Conservation (phyloP, 2,329 filamentous ascomycete species). For the Colletotrichum sidae region DNA sequence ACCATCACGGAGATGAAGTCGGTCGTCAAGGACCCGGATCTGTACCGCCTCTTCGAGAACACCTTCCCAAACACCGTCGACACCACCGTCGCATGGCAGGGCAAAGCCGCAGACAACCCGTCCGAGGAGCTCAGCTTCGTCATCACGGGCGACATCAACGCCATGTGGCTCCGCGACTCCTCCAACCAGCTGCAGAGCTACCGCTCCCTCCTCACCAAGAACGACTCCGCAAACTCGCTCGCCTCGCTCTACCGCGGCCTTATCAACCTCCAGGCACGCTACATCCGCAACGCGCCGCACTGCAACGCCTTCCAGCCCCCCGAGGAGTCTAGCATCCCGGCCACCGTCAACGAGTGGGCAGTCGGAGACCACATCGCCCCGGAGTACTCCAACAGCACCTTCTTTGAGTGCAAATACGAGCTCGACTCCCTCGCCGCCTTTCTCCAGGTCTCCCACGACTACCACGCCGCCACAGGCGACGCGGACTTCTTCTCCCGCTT, state of each 20-base stretch:
- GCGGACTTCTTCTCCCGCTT: slow-evolving; percentile 78
- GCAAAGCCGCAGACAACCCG: slow-evolving; percentile 64
- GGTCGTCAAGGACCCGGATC: slow-evolving; percentile 80
- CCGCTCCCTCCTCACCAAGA: slow-evolving; percentile 69
- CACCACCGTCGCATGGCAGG: slow-evolving; percentile 78
- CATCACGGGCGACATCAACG: slow-evolving; percentile 89
- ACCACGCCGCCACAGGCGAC: slow-evolving; percentile 79
- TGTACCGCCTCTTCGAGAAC: slow-evolving; percentile 78
- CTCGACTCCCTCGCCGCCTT: slow-evolving; percentile 92
- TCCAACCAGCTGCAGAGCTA: slow-evolving; percentile 84
- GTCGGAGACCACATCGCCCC: slow-evolving; percentile 62
- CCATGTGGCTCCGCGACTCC: slow-evolving; percentile 93
- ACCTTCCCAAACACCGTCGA: slow-evolving; percentile 81
- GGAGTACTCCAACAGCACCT: slow-evolving; percentile 73
- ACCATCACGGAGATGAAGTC: slow-evolving; percentile 77
- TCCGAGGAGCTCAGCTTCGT: slow-evolving; percentile 76
- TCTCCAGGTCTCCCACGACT: slow-evolving; percentile 83
- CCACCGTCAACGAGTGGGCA: slow-evolving; percentile 65
- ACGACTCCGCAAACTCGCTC: slow-evolving; percentile 65
- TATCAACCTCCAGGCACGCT: slow-evolving; percentile 81
- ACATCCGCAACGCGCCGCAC: slow-evolving; percentile 78
- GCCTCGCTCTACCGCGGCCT: slow-evolving; percentile 78
- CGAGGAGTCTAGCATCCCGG: slow-evolving; percentile 74
- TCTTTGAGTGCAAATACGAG: slow-evolving; percentile 95
- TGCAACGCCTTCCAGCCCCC: slow-evolving; percentile 97